Evolutionary conservation across 768 basidiomycete genomes (phyloP), one percentile per base, ranked within the genome.

Genomic region (Trametes maxima): DNA sequence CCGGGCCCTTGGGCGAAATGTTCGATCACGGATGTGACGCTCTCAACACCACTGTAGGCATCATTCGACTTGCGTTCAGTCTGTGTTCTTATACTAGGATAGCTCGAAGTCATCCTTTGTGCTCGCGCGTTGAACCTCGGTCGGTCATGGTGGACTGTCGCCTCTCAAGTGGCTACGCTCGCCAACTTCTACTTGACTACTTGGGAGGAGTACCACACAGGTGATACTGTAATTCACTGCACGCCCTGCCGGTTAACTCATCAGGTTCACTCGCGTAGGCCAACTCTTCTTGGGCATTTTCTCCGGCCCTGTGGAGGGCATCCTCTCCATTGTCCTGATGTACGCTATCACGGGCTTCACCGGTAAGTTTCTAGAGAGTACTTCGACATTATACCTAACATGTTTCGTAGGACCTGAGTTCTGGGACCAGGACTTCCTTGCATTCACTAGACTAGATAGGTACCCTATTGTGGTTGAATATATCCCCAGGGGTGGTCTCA

Each of bases 11-110:
- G 35, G 97, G 97, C 17, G 92, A 99, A 74, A 89, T 98, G 87
- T 99, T 99, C 73, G 97, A 99, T 71, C 97, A 98, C 74, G 96
- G 91, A 4, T 95, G 92, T 69, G 94, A 96, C 71, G 95, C 95
- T 0, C 80, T 99, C 65, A 98, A 98, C 70, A 98, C 96, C 0
- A 96, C 94, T 49, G 94, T 95, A 68, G 62, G 75, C 58, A 70
- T 44, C 53, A 50, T 35, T 52, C 19, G 21, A 44, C 17, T 54
- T 10, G 21, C 14, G 13, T 37, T 52, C 58, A 39, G 22, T 19
- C 16, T n/a, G 40, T 40, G 11, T 49, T 45, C 66, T 19, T 51
- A 5, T 24, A 21, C 17, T 45, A 5, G 17, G 45, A 8, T 69
- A 95, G 93, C 83, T 99, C 24, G 96, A 95, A 75, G 89, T 87